Conservation (phyloP, 2,329 filamentous ascomycete genomes). For the Aplosporella prunicola region DNA sequence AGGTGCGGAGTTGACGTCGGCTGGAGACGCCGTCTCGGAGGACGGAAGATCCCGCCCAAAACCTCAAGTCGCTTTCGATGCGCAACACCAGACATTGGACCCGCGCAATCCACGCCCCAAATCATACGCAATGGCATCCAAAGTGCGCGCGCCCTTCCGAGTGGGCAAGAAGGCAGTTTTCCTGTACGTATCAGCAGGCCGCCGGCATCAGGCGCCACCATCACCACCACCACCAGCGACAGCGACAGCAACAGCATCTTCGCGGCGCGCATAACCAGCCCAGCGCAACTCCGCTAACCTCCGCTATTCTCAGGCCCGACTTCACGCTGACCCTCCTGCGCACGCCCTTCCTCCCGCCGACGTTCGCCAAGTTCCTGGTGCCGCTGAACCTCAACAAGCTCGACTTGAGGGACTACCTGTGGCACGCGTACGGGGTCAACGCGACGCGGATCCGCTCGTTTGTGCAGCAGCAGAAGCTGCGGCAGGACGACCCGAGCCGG, state of each 20-base stretch:
- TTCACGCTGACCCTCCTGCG: constrained; percentile 73
- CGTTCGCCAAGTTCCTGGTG: constrained; percentile 81
- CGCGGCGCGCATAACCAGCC: not conserved
- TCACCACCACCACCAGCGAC: not conserved
- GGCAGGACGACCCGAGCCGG: constrained; percentile 38
- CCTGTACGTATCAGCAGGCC: constrained; percentile 28
- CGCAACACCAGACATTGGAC: too few species aligned
- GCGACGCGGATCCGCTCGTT: constrained; percentile 66
- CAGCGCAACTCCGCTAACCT: not conserved
- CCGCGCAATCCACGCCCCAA: not conserved
- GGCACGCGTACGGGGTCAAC: constrained; percentile 71
- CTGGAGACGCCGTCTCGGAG: too few species aligned
- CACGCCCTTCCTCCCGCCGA: constrained; percentile 61
- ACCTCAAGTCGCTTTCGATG: too few species aligned
- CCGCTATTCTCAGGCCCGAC: constrained; percentile 52
- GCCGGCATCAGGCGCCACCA: constrained; percentile 11
- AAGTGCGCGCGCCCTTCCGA: constrained; percentile 19
- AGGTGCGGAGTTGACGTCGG: too few species aligned
- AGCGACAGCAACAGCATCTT: too few species aligned
- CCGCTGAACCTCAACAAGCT: constrained; percentile 92
- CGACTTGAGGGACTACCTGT: constrained; percentile 91
- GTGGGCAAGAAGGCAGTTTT: constrained; percentile 38
- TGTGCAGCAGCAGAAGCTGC: constrained; percentile 60
- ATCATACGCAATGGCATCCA: constrained; percentile 1
- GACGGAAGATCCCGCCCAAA: too few species aligned